A percentile compares a stretch with the other conserved stretches of the same genome.
phyloP scores from a whole-genome alignment of 176 grass and related monocot species.

The Rhynchospora tenuis region DNA sequence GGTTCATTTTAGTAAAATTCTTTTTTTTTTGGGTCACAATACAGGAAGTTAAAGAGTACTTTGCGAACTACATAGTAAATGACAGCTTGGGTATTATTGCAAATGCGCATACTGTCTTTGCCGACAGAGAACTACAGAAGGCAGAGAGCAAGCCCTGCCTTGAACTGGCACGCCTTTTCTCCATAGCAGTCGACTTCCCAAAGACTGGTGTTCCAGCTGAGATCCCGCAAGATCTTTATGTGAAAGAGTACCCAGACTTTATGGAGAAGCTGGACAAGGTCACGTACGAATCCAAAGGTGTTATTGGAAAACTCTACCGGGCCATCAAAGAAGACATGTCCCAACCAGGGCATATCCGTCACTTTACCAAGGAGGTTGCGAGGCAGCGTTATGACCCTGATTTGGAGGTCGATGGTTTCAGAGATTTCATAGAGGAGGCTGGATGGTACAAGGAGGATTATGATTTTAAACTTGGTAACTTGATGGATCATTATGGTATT shows the following conservation, averaged over 20 bases:
- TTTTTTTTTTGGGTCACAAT: background rate
- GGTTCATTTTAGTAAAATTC: background rate
- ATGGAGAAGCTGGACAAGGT: slow-evolving; percentile 76
- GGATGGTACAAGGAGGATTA: slow-evolving; percentile 60
- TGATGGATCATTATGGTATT: slow-evolving; percentile 89
- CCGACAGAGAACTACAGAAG: slow-evolving; percentile 40
- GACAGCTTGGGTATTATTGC: slow-evolving; percentile 85
- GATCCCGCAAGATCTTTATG: slow-evolving; percentile 49
- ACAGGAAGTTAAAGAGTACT: slow-evolving; percentile 80
- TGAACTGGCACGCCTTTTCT: slow-evolving; percentile 63
- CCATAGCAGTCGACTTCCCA: slow-evolving; percentile 86
- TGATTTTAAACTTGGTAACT: slow-evolving; percentile 79
- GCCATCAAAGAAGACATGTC: slow-evolving; percentile 64
- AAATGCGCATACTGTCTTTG: slow-evolving; percentile 75
- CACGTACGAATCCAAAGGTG: slow-evolving; percentile 57
- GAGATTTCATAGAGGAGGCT: slow-evolving; percentile 47
- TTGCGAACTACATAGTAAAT: slow-evolving; percentile 85
- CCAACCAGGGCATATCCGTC: slow-evolving; percentile 22
- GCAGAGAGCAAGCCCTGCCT: slow-evolving; percentile 44
- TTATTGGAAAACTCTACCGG: slow-evolving; percentile 78
- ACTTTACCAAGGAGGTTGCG: slow-evolving; percentile 60
- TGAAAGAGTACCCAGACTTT: slow-evolving; percentile 88
- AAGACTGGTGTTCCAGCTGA: slow-evolving; percentile 75
- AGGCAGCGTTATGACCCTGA: slow-evolving; percentile 59
- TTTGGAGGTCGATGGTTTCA: slow-evolving; percentile 65